These are phyloP conservation scores for Hordeum pubiflorum DNA, from an alignment of 202 grass and related monocot genomes.

Conservation along the genomic window DNA sequence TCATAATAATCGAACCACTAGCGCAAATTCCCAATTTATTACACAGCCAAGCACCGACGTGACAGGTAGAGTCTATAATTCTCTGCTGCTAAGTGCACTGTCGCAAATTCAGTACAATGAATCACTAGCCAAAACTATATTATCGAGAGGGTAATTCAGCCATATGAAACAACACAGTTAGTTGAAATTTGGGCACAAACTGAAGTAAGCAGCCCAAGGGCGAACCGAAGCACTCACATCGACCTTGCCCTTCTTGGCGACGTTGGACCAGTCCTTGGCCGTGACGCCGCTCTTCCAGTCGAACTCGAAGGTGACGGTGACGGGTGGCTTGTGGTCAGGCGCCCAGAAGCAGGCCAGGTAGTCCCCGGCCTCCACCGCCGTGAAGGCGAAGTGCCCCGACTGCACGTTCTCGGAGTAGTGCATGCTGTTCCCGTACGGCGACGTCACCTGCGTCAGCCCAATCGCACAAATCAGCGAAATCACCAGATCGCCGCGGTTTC, in stretches of 20 bases:
- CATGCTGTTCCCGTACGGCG: slow-evolving; percentile 90
- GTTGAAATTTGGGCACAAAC: slow-evolving; percentile 7
- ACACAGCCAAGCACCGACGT: not conserved
- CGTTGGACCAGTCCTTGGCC: slow-evolving; percentile 82
- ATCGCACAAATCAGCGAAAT: not conserved
- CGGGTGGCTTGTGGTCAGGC: slow-evolving; percentile 60
- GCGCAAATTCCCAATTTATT: not conserved
- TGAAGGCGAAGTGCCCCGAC: slow-evolving; percentile 79
- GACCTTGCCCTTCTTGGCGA: slow-evolving; percentile 91
- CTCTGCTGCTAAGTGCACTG: not conserved
- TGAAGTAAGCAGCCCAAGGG: not conserved
- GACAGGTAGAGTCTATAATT: not conserved
- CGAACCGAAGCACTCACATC: slow-evolving; percentile 53
- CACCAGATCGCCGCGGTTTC: not conserved
- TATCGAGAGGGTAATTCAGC: not conserved
- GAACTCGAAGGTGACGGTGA: slow-evolving; percentile 65
- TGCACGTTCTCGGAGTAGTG: slow-evolving; percentile 84
- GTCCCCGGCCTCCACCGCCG: slow-evolving; percentile 73
- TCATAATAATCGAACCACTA: not conserved
- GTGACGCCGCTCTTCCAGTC: slow-evolving; percentile 88
- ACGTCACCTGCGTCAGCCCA: slow-evolving; percentile 59
- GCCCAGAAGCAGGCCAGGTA: slow-evolving; percentile 98
- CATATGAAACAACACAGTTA: not conserved
- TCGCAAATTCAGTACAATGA: not conserved
- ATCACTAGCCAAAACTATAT: not conserved